Evolutionary conservation across 2,329 filamentous ascomycete genomes (phyloP).

Genomic region (Hirsutella thompsonii): DNA sequence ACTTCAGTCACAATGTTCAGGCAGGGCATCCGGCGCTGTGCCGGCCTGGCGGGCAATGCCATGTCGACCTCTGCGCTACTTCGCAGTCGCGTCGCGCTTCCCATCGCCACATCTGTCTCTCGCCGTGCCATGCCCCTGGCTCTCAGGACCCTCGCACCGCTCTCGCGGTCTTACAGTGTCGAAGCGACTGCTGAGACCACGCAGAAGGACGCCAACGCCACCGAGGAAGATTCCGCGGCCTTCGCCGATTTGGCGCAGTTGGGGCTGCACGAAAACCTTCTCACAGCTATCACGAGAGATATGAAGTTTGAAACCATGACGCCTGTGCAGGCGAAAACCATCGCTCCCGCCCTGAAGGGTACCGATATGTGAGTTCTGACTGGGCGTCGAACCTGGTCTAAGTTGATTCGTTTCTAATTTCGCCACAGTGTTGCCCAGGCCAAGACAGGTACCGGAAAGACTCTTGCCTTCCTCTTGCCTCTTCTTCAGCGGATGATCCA

Average conservation of each 20-base stretch:
- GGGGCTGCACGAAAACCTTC: slow-evolving; percentile 50
- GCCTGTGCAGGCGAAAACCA: slow-evolving; percentile 76
- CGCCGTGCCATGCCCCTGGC: slow-evolving; percentile 8
- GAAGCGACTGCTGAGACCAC: slow-evolving; percentile 19
- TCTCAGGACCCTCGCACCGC: slow-evolving; percentile 6
- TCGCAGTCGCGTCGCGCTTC: slow-evolving; percentile 14
- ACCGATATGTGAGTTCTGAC: slow-evolving; percentile 60
- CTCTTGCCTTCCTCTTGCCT: slow-evolving; percentile 81
- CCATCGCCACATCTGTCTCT: slow-evolving; percentile 11
- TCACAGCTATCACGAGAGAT: slow-evolving; percentile 53
- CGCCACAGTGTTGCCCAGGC: slow-evolving; percentile 74
- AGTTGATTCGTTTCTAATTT: too few species aligned
- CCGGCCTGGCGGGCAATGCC: slow-evolving; percentile 19
- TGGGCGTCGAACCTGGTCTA: too few species aligned
- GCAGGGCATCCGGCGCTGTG: slow-evolving; percentile 25
- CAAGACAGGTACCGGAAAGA: slow-evolving; percentile 95
- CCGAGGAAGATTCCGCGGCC: slow-evolving; percentile 16
- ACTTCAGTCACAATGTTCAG: slow-evolving; percentile 15
- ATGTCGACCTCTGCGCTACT: slow-evolving; percentile 15
- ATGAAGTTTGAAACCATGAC: slow-evolving; percentile 83
- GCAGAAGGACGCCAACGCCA: slow-evolving; percentile 3
- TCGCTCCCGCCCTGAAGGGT: slow-evolving; percentile 67
- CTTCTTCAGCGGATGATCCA: slow-evolving; percentile 66
- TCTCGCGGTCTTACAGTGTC: slow-evolving; percentile 25
- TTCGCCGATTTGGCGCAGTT: slow-evolving; percentile 32